Percentiles rank a stretch among this genome's conserved stretches.
phyloP scores from a whole-genome alignment of 192 early-diverging fungal genomes.

The Backusella psychrophila region DNA sequence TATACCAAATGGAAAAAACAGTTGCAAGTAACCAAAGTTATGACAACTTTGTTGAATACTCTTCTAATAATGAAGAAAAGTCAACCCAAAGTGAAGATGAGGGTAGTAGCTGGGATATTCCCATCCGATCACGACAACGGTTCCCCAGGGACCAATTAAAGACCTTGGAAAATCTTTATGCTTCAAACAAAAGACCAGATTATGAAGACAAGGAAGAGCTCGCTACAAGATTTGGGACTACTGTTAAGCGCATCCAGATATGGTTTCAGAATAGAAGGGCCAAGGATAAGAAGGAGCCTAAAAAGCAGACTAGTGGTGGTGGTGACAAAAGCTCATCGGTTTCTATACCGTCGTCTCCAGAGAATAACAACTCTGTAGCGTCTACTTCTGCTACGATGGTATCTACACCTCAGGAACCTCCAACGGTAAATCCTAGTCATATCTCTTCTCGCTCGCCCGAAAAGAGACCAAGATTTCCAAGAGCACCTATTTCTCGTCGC shows the following conservation, averaged over 20 bases:
- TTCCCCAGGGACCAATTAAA: background rate
- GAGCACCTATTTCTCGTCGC: background rate
- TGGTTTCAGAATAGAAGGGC: background rate
- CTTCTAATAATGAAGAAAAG: background rate
- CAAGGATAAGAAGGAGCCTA: background rate
- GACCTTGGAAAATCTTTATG: background rate
- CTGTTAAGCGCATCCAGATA: background rate
- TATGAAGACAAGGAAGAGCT: background rate
- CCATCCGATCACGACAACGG: background rate
- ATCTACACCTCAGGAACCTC: background rate
- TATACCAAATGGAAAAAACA: background rate
- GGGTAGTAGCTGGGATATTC: background rate
- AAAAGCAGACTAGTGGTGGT: background rate
- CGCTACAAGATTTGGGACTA: background rate
- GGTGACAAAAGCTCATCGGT: background rate
- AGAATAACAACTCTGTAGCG: background rate
- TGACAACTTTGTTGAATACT: background rate
- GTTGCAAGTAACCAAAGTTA: background rate
- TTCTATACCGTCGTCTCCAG: background rate
- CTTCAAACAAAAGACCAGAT: background rate
- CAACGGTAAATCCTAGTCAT: background rate
- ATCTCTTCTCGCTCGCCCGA: background rate
- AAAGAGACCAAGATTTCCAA: background rate
- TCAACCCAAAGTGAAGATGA: background rate
- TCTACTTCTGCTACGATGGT: background rate